Percentiles rank a stretch among this genome's conserved stretches.
phyloP scores from a whole-genome alignment of 2,329 filamentous ascomycete species.

The Scleromitrula shiraiana region DNA sequence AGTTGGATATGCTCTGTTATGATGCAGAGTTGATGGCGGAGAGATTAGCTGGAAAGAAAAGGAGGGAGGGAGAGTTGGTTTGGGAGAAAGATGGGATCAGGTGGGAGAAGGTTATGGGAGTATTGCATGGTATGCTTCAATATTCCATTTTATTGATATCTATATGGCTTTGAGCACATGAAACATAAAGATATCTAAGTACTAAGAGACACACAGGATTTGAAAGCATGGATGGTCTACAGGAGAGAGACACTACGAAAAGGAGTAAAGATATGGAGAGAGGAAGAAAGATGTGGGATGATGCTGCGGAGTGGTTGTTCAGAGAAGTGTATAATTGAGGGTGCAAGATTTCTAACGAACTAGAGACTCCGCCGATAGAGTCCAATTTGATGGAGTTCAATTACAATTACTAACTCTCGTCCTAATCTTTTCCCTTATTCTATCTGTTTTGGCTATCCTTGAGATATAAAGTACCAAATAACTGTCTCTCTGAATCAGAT shows the following conservation, averaged over 20 bases:
- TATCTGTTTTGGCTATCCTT: no score
- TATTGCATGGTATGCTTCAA: conserved; percentile 8
- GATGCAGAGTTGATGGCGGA: conserved; percentile 19
- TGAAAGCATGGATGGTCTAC: background rate
- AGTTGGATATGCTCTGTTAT: conserved; percentile 21
- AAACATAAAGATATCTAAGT: no score
- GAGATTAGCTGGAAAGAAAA: conserved; percentile 10
- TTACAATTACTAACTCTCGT: background rate
- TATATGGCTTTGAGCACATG: no score
- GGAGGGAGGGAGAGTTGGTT: background rate
- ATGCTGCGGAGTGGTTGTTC: conserved; percentile 6
- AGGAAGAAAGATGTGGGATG: conserved; percentile 4
- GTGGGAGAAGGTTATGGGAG: conserved; percentile 6
- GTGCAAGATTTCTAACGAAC: background rate
- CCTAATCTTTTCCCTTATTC: no score
- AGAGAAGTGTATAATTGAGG: conserved; percentile 5
- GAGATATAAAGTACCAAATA: no score
- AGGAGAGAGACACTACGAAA: background rate
- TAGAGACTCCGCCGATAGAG: no score
- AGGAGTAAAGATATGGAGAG: background rate
- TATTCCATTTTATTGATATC: no score
- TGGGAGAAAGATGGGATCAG: conserved; percentile 6
- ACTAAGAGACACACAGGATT: no score
- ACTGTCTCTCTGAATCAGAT: no score
- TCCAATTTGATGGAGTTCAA: no score